These are phyloP conservation scores for Penstemon barbatus DNA, from an alignment of 257 asterid genomes.

Conservation along the genomic window DNA sequence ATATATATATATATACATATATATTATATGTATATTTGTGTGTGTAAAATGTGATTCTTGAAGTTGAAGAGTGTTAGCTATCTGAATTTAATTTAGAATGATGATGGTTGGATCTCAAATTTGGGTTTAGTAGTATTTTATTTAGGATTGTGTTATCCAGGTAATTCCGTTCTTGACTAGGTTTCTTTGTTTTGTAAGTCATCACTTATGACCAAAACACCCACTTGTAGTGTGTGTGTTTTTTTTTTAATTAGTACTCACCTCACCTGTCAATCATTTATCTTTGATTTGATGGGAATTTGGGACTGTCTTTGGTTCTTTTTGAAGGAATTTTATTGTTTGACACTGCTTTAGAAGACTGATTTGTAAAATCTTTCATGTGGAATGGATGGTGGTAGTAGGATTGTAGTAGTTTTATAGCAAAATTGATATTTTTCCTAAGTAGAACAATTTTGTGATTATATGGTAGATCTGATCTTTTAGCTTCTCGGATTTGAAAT, in stretches of 20 bases:
- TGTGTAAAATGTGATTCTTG: constrained; percentile 9
- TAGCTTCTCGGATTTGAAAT: too few species aligned
- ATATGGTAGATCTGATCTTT: constrained; percentile 14
- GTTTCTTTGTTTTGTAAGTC: background rate
- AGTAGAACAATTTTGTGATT: background rate
- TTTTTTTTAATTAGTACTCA: too few species aligned
- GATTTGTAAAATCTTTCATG: background rate
- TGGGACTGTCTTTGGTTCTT: background rate
- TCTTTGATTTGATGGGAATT: constrained; percentile 7
- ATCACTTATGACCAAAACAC: too few species aligned
- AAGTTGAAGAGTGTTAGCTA: background rate
- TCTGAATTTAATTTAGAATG: background rate
- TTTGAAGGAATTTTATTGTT: background rate
- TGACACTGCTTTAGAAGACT: background rate
- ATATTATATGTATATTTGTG: background rate
- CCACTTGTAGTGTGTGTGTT: too few species aligned
- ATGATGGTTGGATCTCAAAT: constrained; percentile 2
- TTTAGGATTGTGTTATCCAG: background rate
- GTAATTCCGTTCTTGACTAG: background rate
- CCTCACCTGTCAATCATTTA: background rate
- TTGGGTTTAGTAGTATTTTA: background rate
- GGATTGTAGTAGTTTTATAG: background rate
- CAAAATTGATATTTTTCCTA: background rate
- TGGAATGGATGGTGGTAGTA: background rate
- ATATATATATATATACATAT: too few species aligned